Conservation (phyloP, 1,284 basidiomycete species). For the Ceratobasidium sp. region DNA sequence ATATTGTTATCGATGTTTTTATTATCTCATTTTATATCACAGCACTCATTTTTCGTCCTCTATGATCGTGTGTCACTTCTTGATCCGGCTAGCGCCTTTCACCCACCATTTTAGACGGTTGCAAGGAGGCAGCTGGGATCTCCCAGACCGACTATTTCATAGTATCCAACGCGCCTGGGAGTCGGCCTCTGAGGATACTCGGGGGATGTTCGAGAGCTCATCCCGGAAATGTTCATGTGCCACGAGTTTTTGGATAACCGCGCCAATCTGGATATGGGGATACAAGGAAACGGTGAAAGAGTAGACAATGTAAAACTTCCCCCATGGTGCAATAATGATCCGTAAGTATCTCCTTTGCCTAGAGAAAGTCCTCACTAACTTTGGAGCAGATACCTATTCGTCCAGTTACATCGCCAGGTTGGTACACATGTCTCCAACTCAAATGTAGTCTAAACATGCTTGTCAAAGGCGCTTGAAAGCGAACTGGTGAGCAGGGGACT, state of each 20-base stretch:
- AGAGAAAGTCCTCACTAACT: too few species aligned
- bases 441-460: neutral
- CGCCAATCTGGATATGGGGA: constrained; percentile 82
- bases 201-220: constrained; percentile 95
- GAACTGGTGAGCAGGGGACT: constrained; percentile 86
- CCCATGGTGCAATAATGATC: constrained; percentile 78
- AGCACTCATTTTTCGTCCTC: constrained; percentile 95
- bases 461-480: constrained; percentile 82
- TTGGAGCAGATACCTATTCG: constrained; percentile 81
- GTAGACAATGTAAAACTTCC: constrained; percentile 91
- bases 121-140: constrained; percentile 93
- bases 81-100: constrained; percentile 89
- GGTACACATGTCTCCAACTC: constrained; percentile 19
- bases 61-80: constrained; percentile 95
- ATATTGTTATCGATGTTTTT: neutral
- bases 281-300: constrained; percentile 77
- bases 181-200: constrained; percentile 84
- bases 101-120: constrained; percentile 92
- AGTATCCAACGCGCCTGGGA: constrained; percentile 80
- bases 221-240: constrained; percentile 89
- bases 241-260: constrained; percentile 78
- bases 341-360: too few species aligned
- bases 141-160: constrained; percentile 93
- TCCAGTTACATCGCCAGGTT: constrained; percentile 80
- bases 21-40: constrained; percentile 42